Percentiles rank a stretch among this genome's conserved stretches.
Evolutionary conservation across 805 yeast genomes (phyloP).

Genomic region (Lipomyces lipofer): DNA sequence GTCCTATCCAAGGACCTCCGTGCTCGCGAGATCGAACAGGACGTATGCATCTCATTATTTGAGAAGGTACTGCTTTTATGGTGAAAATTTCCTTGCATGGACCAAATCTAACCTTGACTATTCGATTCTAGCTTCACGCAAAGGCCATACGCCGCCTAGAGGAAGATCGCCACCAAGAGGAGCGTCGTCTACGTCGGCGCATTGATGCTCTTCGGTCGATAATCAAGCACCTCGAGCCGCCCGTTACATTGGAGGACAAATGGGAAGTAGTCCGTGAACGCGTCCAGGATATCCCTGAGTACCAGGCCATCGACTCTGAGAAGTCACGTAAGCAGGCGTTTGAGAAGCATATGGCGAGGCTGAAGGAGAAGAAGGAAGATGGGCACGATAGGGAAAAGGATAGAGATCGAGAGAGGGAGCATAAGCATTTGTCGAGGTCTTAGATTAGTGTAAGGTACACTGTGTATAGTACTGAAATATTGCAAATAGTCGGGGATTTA

Average conservation of each 20-base stretch:
- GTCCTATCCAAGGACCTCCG: constrained; percentile 31
- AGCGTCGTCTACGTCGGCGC: constrained; percentile 36
- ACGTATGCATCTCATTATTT: constrained; percentile 15
- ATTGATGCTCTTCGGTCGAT: constrained; percentile 38
- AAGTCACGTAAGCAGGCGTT: constrained; percentile 38
- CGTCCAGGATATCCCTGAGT: constrained; percentile 41
- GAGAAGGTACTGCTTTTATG: no score
- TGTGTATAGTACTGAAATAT: no score
- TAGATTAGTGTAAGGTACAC: no score
- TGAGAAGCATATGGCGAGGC: constrained; percentile 39
- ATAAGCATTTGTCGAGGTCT: no score
- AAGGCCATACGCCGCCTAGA: constrained; percentile 31
- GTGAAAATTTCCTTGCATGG: background rate
- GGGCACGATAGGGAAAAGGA: constrained; percentile 25
- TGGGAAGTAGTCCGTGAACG: constrained; percentile 44
- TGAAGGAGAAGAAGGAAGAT: constrained; percentile 32
- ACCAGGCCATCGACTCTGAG: constrained; percentile 41
- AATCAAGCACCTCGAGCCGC: constrained; percentile 39
- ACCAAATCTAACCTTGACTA: background rate
- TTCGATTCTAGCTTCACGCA: constrained; percentile 9
- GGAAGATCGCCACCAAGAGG: constrained; percentile 35
- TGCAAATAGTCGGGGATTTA: no score
- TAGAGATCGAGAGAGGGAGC: constrained; percentile 11
- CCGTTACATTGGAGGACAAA: constrained; percentile 35
- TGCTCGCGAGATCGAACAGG: constrained; percentile 26